Percentiles rank a stretch among this genome's conserved stretches.
phyloP scores from a whole-genome alignment of 2,329 filamentous ascomycete genomes.

The Aspergillus calidoustus region DNA sequence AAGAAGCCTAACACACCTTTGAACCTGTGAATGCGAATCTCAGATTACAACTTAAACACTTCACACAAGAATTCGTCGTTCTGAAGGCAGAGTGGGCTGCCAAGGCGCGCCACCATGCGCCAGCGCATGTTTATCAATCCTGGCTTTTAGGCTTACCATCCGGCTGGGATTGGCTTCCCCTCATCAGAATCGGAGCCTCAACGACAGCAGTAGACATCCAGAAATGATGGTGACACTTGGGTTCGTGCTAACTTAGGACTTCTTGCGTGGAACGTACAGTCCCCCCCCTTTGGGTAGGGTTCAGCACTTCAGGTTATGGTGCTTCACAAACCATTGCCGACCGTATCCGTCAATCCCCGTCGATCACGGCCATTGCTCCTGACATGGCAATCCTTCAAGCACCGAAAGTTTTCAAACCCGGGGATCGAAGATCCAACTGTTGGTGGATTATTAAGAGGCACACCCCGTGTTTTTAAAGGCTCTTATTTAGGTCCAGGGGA shows the following conservation, averaged over 20 bases:
- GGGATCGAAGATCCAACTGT: neutral
- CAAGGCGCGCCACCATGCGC: conserved; percentile 5
- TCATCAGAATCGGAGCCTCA: too few species aligned
- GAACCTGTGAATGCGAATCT: too few species aligned
- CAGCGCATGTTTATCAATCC: conserved; percentile 2
- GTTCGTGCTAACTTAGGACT: neutral
- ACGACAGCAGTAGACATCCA: neutral
- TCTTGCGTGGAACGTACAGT: neutral
- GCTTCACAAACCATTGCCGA: neutral
- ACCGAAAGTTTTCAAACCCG: neutral
- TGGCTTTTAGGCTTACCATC: conserved; percentile 5
- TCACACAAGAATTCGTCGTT: too few species aligned
- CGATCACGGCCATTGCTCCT: neutral
- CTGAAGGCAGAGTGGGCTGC: neutral
- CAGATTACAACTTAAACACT: too few species aligned
- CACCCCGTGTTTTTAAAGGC: neutral
- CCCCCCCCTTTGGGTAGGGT: neutral
- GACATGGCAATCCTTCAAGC: neutral
- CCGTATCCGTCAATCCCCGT: neutral
- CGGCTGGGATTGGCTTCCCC: neutral
- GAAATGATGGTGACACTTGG: neutral
- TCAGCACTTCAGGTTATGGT: too few species aligned
- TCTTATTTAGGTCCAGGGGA: neutral
- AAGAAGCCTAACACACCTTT: neutral
- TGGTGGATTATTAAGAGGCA: neutral